Percentiles rank a stretch among this genome's conserved stretches.
Conservation (phyloP, 441 rosid species). For the Metrosideros polymorpha region DNA sequence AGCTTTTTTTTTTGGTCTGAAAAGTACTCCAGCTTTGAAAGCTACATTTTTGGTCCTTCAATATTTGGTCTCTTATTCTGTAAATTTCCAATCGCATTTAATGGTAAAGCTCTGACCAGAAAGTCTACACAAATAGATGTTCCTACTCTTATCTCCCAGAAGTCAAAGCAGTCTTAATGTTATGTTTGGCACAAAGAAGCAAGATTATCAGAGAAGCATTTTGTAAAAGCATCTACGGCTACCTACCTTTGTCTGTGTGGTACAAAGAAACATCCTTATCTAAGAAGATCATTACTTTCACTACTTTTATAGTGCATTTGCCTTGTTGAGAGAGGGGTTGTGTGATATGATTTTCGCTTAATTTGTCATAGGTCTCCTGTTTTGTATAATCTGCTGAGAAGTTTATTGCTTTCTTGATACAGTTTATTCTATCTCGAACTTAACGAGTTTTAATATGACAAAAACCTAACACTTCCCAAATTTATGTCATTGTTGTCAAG, state of each 20-base stretch:
- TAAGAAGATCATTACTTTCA: background rate
- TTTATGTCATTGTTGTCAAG: slow-evolving; percentile 29
- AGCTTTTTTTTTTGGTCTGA: too few relatives aligned
- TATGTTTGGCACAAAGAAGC: background rate
- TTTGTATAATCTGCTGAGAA: background rate
- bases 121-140: background rate
- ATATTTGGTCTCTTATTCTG: background rate
- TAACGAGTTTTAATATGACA: background rate
- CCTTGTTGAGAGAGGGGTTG: background rate
- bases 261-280: background rate
- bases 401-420: background rate
- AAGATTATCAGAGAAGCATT: background rate
- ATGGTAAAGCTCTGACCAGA: background rate
- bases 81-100: background rate
- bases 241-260: background rate
- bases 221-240: background rate
- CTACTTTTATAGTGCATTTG: background rate
- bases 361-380: background rate
- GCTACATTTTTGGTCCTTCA: background rate
- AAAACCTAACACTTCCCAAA: background rate
- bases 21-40: too few relatives aligned
- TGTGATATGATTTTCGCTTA: background rate
- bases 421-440: background rate
- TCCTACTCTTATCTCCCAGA: background rate
- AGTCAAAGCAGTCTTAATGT: too few relatives aligned